Evolutionary conservation across 257 asterid genomes (phyloP).

Genomic region (Scutellaria barbata): DNA sequence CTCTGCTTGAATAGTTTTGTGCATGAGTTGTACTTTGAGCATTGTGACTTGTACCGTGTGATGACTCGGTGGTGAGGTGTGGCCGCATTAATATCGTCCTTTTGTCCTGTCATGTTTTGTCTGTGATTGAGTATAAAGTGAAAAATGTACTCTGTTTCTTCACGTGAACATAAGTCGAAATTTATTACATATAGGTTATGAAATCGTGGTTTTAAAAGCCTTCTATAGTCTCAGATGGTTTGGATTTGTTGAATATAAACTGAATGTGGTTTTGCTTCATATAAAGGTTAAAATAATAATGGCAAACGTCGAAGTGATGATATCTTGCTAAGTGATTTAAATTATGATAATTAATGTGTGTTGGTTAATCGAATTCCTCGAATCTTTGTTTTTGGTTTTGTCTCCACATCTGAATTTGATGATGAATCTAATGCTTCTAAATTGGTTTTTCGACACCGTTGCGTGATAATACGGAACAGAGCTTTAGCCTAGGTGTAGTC

Average conservation of each 20-base stretch:
- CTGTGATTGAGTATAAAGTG: constrained; percentile 40
- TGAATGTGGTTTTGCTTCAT: constrained; percentile 20
- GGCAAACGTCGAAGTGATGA: neutral
- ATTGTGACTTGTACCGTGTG: constrained; percentile 35
- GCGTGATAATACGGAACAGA: neutral
- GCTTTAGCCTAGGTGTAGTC: constrained; percentile 1
- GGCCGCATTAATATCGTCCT: constrained; percentile 28
- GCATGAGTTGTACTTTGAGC: constrained; percentile 42
- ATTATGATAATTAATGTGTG: neutral
- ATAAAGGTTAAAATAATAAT: neutral
- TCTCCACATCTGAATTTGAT: constrained; percentile 1
- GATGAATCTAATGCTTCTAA: constrained; percentile 10
- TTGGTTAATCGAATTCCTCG: neutral
- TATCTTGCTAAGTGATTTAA: neutral
- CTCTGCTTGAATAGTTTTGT: constrained; percentile 25
- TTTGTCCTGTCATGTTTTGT: constrained; percentile 34
- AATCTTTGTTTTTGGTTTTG: neutral
- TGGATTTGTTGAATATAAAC: constrained; percentile 8
- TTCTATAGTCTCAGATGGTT: constrained; percentile 17
- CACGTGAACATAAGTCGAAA: constrained; percentile 40
- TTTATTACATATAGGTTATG: neutral
- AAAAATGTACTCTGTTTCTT: constrained; percentile 23
- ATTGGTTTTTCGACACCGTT: neutral
- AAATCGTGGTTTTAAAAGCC: constrained; percentile 15
- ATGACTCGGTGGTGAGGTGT: constrained; percentile 21